Base-by-base conservation (phyloP, 2,329 filamentous ascomycete genomes). In the Malbranchea zuffiana region DNA sequence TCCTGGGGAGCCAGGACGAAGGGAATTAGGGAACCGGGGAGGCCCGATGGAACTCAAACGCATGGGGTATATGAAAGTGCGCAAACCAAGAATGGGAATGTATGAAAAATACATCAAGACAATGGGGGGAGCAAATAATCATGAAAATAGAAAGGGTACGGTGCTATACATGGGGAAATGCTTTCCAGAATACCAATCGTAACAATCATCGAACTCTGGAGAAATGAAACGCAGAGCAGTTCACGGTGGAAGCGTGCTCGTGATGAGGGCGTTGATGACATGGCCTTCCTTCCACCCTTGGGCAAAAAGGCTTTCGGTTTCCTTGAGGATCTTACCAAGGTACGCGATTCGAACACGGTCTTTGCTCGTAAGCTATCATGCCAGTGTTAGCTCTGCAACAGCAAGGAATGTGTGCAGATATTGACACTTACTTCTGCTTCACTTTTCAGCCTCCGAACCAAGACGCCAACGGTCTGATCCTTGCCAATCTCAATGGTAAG, bases 231-330 rank as follows among this genome's bases (percentile, higher is more conserved):
- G n/a, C n/a, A n/a, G n/a, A n/a, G n/a, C n/a, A n/a, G n/a, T n/a
- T 25, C 23, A 12, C 10, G 23, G 12, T 25, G 8, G 23, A 25
- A 25, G 23, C 23, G 32, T 18, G 15, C 45, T 46, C 4, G 46
- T 27, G 19, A 65, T 78, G 41, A 90, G 66, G 15, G 80, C 85
- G 54, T 87, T 90, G 37, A 93, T 62, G 21, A 90, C 67, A 52
- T 90, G 72, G 23, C 77, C 81, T 43, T 72, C 68, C 49, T 77
- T 73, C 82, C 83, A 94, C 32, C 80, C 81, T 48, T 90, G 80
- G 3, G 71, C 69, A 29, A 66, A 58, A 12, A 94, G 58, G 1
- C 78, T 69, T 13, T 72, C 55, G 37, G 69, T 68, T 45, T 88
- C 82, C 46, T 78, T 76, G 30, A 94, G 69, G 34, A 87, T 74